Percentiles rank a stretch among this genome's conserved stretches.
phyloP scores from a whole-genome alignment of 2,329 filamentous ascomycete genomes.

The Scedosporium dehoogii region DNA sequence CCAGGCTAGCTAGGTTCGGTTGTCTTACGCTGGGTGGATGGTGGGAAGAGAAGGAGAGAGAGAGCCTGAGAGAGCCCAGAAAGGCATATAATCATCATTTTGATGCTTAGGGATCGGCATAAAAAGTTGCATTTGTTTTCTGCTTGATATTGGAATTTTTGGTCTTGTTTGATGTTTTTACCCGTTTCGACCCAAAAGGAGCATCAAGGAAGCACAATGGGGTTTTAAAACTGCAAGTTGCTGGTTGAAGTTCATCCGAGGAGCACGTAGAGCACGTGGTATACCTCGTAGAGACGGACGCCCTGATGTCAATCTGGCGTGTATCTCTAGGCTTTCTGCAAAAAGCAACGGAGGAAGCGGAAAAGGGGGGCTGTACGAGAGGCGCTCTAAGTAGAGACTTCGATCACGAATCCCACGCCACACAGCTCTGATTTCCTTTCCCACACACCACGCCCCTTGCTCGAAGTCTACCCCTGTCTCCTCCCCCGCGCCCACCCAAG shows the following conservation, averaged over 20 bases:
- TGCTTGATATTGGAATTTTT: constrained; percentile 1
- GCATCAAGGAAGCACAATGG: not conserved
- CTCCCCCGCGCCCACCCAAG: not conserved
- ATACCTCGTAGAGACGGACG: not conserved
- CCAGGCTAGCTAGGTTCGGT: not conserved
- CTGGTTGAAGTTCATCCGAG: not conserved
- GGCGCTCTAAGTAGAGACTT: constrained; percentile 1
- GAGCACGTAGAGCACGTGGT: constrained; percentile 1
- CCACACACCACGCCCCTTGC: not conserved
- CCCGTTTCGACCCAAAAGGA: not conserved
- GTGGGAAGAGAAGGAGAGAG: not conserved
- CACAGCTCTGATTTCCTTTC: not conserved
- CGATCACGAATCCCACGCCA: not conserved
- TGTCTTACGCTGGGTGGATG: not conserved
- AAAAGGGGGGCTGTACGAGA: not conserved
- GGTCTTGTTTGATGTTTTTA: not conserved
- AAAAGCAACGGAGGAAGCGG: not conserved
- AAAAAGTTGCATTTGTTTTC: constrained; percentile 2
- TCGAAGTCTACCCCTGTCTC: not conserved
- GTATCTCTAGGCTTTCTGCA: not conserved
- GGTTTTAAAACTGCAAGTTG: constrained; percentile 5
- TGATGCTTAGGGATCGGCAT: constrained; percentile 1
- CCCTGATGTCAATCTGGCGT: not conserved
- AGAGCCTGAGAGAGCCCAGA: not conserved
- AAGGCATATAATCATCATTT: constrained; percentile 3